These are phyloP conservation scores for Dorcoceras hygrometricum DNA, from an alignment of 257 asterid species.

Conservation along the genomic window DNA sequence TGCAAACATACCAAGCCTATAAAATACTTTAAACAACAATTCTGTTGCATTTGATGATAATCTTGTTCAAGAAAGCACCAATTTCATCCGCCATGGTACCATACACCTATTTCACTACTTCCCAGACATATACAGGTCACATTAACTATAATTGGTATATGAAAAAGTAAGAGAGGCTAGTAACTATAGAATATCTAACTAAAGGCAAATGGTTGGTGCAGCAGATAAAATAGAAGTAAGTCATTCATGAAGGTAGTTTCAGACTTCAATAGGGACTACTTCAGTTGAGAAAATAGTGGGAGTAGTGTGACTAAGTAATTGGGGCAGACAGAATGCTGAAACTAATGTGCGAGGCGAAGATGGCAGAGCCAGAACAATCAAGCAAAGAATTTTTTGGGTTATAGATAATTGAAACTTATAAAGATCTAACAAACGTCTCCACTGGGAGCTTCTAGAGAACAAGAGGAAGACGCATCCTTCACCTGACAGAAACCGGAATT, in stretches of 20 bases:
- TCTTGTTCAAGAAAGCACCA: neutral
- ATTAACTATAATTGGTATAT: neutral
- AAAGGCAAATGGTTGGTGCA: neutral
- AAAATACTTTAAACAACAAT: neutral
- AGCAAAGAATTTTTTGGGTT: neutral
- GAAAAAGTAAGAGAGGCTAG: neutral
- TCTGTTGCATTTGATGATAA: neutral
- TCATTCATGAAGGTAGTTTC: neutral
- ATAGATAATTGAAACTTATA: neutral
- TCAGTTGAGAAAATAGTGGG: neutral
- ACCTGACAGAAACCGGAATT: constrained; percentile 17
- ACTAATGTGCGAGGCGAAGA: too few species aligned
- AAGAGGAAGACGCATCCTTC: constrained; percentile 27
- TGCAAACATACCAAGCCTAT: neutral
- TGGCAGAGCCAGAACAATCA: neutral
- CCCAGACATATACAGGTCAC: neutral
- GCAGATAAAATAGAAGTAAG: neutral
- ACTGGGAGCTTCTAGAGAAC: constrained; percentile 26
- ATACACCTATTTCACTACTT: neutral
- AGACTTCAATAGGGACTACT: neutral
- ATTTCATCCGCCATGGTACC: neutral
- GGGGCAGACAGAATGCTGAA: too few species aligned
- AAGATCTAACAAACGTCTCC: constrained; percentile 28
- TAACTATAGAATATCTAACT: neutral
- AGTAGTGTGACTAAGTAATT: neutral